phyloP scores from a whole-genome alignment of 371 early-diverging fungal genomes.

The Fennellomyces sp. region DNA sequence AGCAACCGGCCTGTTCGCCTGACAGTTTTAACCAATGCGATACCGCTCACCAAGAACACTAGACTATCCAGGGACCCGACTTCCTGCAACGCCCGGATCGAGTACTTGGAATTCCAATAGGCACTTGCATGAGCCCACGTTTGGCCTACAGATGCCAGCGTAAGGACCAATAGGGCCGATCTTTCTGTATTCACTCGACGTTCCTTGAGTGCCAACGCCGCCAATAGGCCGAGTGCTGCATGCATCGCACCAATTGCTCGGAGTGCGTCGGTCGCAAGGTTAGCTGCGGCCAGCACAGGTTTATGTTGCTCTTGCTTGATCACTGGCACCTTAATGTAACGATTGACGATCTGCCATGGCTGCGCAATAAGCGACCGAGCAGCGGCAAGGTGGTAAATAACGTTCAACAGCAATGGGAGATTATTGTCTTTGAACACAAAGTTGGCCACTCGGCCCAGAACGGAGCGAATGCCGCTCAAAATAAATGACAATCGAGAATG shows the following conservation, averaged over 20 bases:
- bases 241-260: slow-evolving; percentile 41
- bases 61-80: slow-evolving; percentile 28
- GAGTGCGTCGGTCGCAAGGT: slow-evolving; percentile 30
- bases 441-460: not conserved
- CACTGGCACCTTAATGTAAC: slow-evolving; percentile 18
- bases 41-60: slow-evolving; percentile 22
- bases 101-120: slow-evolving; percentile 31
- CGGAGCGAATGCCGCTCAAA: not conserved
- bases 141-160: slow-evolving; percentile 36
- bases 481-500: not conserved
- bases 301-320: slow-evolving; percentile 9
- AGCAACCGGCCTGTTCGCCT: slow-evolving; percentile 31
- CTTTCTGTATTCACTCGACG: slow-evolving; percentile 34
- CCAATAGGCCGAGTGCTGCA: slow-evolving; percentile 32
- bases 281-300: slow-evolving; percentile 5
- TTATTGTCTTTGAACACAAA: slow-evolving; percentile 48
- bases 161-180: slow-evolving; percentile 36
- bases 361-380: slow-evolving; percentile 28
- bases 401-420: slow-evolving; percentile 36
- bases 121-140: slow-evolving; percentile 27
- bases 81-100: slow-evolving; percentile 31
- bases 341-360: slow-evolving; percentile 18
- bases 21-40: slow-evolving; percentile 38
- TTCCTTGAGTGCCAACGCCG: slow-evolving; percentile 36
- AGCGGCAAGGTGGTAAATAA: slow-evolving; percentile 34